Conservation (phyloP, 345 rosid genomes). For the Heritiera fomes region DNA sequence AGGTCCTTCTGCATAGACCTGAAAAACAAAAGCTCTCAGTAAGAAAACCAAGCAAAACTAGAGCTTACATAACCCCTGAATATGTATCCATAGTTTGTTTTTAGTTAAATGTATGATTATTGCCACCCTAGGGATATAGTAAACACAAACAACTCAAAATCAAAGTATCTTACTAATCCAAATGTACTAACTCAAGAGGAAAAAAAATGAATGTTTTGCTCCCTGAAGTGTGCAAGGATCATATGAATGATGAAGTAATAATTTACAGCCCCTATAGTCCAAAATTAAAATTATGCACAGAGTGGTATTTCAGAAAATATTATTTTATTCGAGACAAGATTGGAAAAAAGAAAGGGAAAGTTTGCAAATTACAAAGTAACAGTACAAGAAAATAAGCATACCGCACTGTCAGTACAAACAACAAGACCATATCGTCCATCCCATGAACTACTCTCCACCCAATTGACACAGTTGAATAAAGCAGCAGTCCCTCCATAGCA, state of each 20-base stretch:
- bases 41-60: constrained; percentile 12
- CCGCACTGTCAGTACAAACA: constrained; percentile 99
- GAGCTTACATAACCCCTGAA: neutral
- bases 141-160: constrained; percentile 16
- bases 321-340: no score
- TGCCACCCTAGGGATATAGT: neutral
- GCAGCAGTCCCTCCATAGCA: constrained; percentile 99
- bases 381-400: constrained; percentile 37
- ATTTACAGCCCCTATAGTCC: neutral
- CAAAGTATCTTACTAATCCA: neutral
- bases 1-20: constrained; percentile 99
- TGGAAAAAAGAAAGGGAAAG: no score
- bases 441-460: constrained; percentile 99
- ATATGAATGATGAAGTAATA: neutral
- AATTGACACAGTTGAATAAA: constrained; percentile 91
- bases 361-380: neutral
- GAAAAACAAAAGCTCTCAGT: constrained; percentile 31
- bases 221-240: constrained; percentile 5
- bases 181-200: neutral
- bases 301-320: no score
- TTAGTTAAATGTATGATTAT: neutral
- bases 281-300: no score
- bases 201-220: neutral
- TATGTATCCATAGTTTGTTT: neutral
- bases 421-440: constrained; percentile 98